phyloP scores from a whole-genome alignment of 2,329 filamentous ascomycete genomes.

The Blumeria graminis region DNA sequence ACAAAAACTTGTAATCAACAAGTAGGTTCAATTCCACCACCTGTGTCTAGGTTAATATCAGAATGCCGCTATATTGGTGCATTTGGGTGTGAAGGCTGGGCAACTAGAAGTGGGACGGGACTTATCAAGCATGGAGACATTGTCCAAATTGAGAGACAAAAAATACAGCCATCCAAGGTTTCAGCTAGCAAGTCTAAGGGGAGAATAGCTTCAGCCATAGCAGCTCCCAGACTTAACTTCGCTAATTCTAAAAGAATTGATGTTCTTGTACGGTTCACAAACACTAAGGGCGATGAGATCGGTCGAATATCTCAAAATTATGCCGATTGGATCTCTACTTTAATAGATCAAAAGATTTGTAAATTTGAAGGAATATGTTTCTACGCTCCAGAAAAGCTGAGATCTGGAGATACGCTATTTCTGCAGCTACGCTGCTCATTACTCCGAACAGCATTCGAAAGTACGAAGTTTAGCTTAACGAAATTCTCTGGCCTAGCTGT shows the following conservation, averaged over 20 bases:
- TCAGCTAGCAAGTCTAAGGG: constrained; percentile 22
- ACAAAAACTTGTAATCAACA: constrained; percentile 10
- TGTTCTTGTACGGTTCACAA: constrained; percentile 80
- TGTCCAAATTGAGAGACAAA: constrained; percentile 73
- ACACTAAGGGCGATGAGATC: constrained; percentile 52
- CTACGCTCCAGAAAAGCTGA: constrained; percentile 60
- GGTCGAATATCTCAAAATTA: constrained; percentile 70
- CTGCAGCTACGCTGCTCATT: constrained; percentile 64
- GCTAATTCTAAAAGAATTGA: constrained; percentile 44
- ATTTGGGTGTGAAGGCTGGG: constrained; percentile 80
- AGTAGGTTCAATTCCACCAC: constrained; percentile 3
- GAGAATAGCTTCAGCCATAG: constrained; percentile 12
- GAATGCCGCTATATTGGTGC: constrained; percentile 59
- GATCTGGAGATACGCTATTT: constrained; percentile 87
- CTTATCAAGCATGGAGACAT: constrained; percentile 58
- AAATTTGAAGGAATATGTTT: constrained; percentile 72
- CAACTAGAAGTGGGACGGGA: constrained; percentile 56
- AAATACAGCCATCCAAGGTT: constrained; percentile 34
- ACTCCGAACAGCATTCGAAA: constrained; percentile 48
- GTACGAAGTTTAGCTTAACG: constrained; percentile 32
- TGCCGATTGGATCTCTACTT: constrained; percentile 73
- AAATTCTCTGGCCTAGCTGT: constrained; percentile 48
- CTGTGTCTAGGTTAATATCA: constrained; percentile 18
- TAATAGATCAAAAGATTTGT: constrained; percentile 80
- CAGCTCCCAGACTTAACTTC: constrained; percentile 13